A percentile compares a stretch with the other conserved stretches of the same genome.
These are phyloP conservation scores for Simplicillium aogashimaense DNA, from an alignment of 2,329 filamentous ascomycete species.

Conservation along the genomic window DNA sequence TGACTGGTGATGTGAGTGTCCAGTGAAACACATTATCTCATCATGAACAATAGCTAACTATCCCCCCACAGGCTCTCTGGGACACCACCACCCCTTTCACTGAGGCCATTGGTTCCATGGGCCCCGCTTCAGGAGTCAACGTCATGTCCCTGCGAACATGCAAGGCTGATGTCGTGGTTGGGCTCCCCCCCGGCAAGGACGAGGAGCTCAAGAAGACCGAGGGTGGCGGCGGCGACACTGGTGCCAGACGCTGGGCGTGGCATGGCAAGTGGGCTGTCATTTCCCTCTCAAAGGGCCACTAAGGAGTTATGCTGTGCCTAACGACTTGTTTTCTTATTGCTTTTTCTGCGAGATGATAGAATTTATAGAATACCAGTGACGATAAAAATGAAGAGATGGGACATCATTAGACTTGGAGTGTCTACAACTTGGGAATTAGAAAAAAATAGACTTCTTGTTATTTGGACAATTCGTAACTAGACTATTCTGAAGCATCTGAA, in stretches of 20 bases:
- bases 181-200: conserved; percentile 71
- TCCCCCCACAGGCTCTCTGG: conserved; percentile 43
- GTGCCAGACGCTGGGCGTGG: conserved; percentile 85
- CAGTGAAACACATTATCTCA: not conserved
- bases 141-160: conserved; percentile 83
- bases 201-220: conserved; percentile 63
- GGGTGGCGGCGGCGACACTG: conserved; percentile 59
- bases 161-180: conserved; percentile 94
- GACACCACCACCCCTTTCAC: conserved; percentile 78
- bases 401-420: too few species aligned
- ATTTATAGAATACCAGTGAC: not conserved
- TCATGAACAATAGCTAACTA: conserved; percentile 7
- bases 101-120: conserved; percentile 77
- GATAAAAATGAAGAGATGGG: not conserved
- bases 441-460: too few species aligned
- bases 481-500: too few species aligned
- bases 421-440: too few species aligned
- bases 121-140: conserved; percentile 71
- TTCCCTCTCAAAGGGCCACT: conserved; percentile 30
- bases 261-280: conserved; percentile 95
- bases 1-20: conserved; percentile 71
- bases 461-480: too few species aligned
- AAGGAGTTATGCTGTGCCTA: conserved; percentile 3
- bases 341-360: not conserved
- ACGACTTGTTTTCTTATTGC: not conserved